Percentiles rank a stretch among this genome's conserved stretches.
These are phyloP conservation scores for Ophiostoma novo-ulmi DNA, from an alignment of 2,329 filamentous ascomycete genomes.

Conservation along the genomic window DNA sequence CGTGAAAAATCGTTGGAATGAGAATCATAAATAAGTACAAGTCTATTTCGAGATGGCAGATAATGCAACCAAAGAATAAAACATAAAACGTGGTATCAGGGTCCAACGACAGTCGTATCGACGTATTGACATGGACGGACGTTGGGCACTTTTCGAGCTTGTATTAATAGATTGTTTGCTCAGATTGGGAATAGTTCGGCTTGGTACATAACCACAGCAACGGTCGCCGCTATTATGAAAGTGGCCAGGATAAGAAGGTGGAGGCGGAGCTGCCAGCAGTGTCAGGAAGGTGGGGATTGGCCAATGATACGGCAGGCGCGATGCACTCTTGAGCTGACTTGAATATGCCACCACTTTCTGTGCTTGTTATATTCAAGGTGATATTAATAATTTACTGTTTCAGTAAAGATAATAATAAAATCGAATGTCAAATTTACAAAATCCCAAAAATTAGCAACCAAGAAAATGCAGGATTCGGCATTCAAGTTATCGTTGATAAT, in stretches of 20 bases:
- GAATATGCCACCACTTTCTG: background rate
- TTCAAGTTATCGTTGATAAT: background rate
- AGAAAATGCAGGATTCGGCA: too few relatives aligned
- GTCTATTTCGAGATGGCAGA: background rate
- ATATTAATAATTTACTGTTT: too few relatives aligned
- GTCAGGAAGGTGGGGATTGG: background rate
- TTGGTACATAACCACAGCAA: slow-evolving; percentile 14
- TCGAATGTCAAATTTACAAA: background rate
- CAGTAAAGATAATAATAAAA: too few relatives aligned
- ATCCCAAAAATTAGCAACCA: background rate
- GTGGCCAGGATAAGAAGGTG: background rate
- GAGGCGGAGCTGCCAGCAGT: background rate
- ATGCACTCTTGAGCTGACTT: background rate
- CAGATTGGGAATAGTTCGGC: background rate
- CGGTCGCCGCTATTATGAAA: background rate
- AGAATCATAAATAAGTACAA: background rate
- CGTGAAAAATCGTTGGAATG: background rate
- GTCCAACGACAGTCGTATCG: slow-evolving; percentile 2
- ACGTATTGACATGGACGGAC: background rate
- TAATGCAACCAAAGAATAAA: background rate
- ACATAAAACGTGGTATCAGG: background rate
- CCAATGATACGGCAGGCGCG: background rate
- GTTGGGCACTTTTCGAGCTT: slow-evolving; percentile 1
- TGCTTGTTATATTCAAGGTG: too few relatives aligned
- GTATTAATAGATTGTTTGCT: slow-evolving; percentile 4